phyloP scores from a whole-genome alignment of 2,329 filamentous ascomycete species.

The Xylaria sp. region DNA sequence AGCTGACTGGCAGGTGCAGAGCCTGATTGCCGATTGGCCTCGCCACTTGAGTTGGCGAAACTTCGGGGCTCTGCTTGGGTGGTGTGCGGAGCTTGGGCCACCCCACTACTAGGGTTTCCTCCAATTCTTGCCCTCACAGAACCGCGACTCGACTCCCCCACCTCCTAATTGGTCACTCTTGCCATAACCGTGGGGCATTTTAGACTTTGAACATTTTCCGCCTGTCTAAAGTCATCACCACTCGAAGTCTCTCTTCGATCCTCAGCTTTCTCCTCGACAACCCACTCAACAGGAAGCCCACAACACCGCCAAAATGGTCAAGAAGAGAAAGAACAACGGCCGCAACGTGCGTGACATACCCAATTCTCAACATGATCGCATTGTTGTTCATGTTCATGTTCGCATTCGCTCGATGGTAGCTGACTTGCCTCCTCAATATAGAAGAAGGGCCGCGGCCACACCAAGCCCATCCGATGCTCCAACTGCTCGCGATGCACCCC shows the following conservation, averaged over 20 bases:
- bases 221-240: conserved; percentile 23
- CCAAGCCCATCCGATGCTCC: conserved; percentile 93
- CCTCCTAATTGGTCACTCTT: conserved; percentile 30
- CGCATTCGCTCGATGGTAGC: conserved; percentile 37
- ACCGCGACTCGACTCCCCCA: neutral
- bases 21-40: conserved; percentile 5
- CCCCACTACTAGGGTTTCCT: conserved; percentile 45
- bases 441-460: conserved; percentile 93
- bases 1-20: conserved; percentile 21
- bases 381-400: neutral
- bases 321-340: conserved; percentile 75
- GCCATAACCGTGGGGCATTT: conserved; percentile 29
- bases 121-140: conserved; percentile 41
- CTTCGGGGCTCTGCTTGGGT: conserved; percentile 23
- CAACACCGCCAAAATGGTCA: conserved; percentile 72
- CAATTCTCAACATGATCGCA: neutral
- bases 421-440: conserved; percentile 37
- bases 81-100: conserved; percentile 25
- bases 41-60: conserved; percentile 31
- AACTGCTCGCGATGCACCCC: conserved; percentile 86
- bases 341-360: conserved; percentile 55
- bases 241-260: conserved; percentile 10
- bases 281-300: conserved; percentile 30
- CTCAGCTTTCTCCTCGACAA: conserved; percentile 39
- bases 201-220: conserved; percentile 34